phyloP scores from a whole-genome alignment of 2,329 filamentous ascomycete genomes.

The Orbilia ellipsospora region DNA sequence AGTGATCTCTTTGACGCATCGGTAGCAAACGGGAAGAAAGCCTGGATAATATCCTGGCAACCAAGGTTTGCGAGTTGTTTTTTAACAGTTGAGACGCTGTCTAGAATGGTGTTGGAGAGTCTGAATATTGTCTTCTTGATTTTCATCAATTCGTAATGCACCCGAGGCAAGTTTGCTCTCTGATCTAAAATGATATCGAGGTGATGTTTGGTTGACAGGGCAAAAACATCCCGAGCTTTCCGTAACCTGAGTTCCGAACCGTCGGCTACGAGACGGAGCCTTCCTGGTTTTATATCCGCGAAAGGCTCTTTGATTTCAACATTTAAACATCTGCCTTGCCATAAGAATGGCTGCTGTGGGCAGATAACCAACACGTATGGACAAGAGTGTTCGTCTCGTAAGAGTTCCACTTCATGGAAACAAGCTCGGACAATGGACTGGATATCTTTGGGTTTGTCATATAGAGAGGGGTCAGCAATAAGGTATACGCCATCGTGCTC shows the following conservation, averaged over 20 bases:
- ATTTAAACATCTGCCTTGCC: conserved; percentile 81
- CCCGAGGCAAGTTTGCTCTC: conserved; percentile 89
- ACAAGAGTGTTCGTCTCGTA: conserved; percentile 78
- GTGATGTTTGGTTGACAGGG: conserved; percentile 82
- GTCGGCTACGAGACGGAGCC: conserved; percentile 87
- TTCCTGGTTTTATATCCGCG: conserved; percentile 85
- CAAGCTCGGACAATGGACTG: conserved; percentile 85
- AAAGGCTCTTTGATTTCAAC: conserved; percentile 79
- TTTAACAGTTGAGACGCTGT: conserved; percentile 92
- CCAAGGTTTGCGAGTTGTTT: conserved; percentile 84
- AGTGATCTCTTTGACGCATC: conserved; percentile 96
- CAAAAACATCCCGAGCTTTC: conserved; percentile 80
- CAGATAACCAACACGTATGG: conserved; percentile 87
- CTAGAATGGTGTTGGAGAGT: conserved; percentile 97
- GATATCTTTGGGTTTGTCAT: conserved; percentile 80
- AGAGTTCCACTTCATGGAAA: conserved; percentile 75
- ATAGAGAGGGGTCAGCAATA: conserved; percentile 83
- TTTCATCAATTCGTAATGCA: conserved; percentile 89
- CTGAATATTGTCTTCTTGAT: conserved; percentile 97
- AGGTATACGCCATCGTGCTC: conserved; percentile 82
- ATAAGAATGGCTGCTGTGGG: conserved; percentile 80
- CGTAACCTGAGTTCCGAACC: conserved; percentile 82
- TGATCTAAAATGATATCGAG: conserved; percentile 91
- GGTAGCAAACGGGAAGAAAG: conserved; percentile 98
- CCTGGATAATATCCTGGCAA: conserved; percentile 95